Evolutionary conservation across 352 stramenopile species (phyloP), one percentile per base, ranked within the genome.

Genomic region (Globisporangium parvum): DNA sequence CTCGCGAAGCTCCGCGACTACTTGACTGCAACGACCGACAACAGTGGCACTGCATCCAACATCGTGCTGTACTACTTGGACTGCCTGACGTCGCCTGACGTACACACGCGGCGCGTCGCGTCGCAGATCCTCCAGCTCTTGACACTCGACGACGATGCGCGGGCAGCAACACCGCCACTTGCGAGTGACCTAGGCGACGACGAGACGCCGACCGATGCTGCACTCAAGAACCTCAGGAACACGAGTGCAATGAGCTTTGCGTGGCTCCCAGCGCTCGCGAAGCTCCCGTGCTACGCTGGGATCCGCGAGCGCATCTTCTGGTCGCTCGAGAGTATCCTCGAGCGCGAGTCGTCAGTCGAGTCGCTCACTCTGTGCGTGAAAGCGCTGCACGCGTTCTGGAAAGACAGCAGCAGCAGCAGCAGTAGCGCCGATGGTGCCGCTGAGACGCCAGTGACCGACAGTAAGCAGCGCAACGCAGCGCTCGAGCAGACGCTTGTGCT

Each of bases 11-110:
- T 89, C 9, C 73, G 77, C 17, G 76, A 87, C 31, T 78, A 83
- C 55, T 53, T 91, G 55, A 54, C 66, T 2, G 59, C 67, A 47
- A 51, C 60, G 23, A 60, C 59, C 0, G 65, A 88, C 37, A 66
- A 45, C 12, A 60, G 70, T 2, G 62, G 49, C 0, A 69, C 71
- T 18, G 72, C 75, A 0, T 67, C 69, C 1, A 78, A 76, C 54
- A 66, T 93, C 2, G 57, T 93, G 3, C 39, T 84, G 24, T 93
- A 87, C 45, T 92, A 83, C 48, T 63, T 93, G 53, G 74, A 91
- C 23, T 77, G 80, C 44, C 62, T 93, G 28, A 77, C 76, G 33
- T 86, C 81, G 2, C 49, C 71, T 1, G 75, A 76, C 5, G 21
- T 79, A 20, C 52, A 65, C 2, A 84, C 75, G 9, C 74, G 84